Conservation (phyloP, 768 basidiomycete genomes). For the Paxillus involutus region DNA sequence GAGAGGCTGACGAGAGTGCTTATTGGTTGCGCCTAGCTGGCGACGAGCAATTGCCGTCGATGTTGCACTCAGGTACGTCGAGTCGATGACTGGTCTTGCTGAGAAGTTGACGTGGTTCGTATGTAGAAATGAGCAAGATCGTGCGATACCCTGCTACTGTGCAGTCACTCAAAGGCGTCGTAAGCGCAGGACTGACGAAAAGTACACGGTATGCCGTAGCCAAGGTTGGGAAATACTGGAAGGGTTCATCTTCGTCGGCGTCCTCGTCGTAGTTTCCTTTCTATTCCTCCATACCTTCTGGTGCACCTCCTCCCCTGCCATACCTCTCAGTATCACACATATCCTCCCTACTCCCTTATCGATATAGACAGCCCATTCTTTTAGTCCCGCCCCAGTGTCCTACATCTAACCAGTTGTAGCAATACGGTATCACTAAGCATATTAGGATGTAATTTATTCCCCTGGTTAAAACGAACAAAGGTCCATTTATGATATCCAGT, state of each 20-base stretch:
- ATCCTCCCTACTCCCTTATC: slow-evolving; percentile 9
- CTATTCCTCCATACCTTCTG: background rate
- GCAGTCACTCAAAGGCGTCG: slow-evolving; percentile 83
- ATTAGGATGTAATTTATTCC: slow-evolving; percentile 19
- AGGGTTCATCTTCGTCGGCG: slow-evolving; percentile 20
- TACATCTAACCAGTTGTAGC: slow-evolving; percentile 16
- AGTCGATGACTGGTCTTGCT: background rate
- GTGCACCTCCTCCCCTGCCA: background rate
- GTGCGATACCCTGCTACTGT: slow-evolving; percentile 82
- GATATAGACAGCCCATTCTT: background rate
- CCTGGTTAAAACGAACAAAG: background rate
- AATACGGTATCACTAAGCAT: slow-evolving; percentile 12
- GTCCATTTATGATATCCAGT: too few species aligned
- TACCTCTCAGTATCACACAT: background rate
- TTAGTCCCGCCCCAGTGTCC: background rate
- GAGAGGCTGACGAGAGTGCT: slow-evolving; percentile 67
- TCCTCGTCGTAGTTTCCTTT: background rate
- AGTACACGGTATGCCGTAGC: slow-evolving; percentile 70
- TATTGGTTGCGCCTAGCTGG: slow-evolving; percentile 76
- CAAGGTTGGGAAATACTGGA: slow-evolving; percentile 89
- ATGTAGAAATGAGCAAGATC: slow-evolving; percentile 70
- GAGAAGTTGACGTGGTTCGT: background rate
- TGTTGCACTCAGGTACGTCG: slow-evolving; percentile 54
- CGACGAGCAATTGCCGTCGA: slow-evolving; percentile 52
- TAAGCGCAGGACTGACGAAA: slow-evolving; percentile 80